Evolutionary conservation across 148 eudicot species (phyloP).

Genomic region (Cornus kousa): DNA sequence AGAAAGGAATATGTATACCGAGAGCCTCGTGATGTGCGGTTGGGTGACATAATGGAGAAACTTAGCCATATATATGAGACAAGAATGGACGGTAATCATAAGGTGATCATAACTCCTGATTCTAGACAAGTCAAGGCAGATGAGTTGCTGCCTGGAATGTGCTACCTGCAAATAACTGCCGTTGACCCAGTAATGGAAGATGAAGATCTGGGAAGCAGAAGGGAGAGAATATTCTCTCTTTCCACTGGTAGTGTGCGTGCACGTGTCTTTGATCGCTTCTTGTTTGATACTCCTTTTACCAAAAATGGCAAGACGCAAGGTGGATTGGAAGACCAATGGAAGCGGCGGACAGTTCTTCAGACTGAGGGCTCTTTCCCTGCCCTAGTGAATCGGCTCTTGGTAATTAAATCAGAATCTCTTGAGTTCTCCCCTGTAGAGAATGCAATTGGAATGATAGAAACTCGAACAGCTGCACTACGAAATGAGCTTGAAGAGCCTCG

Average conservation of each 20-base stretch:
- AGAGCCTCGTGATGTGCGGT: constrained; percentile 95
- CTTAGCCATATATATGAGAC: constrained; percentile 95
- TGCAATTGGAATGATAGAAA: constrained; percentile 99
- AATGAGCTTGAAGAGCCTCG: constrained; percentile 99
- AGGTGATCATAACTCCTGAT: constrained; percentile 90
- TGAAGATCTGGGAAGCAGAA: constrained; percentile 96
- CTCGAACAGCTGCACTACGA: constrained; percentile 90
- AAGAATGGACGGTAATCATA: constrained; percentile 79
- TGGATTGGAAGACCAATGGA: constrained; percentile 99
- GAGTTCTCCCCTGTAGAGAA: constrained; percentile 99
- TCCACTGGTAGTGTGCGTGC: constrained; percentile 97
- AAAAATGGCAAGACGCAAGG: constrained; percentile 99
- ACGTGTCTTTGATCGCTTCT: constrained; percentile 92
- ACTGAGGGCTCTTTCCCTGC: constrained; percentile 99
- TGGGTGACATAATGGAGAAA: constrained; percentile 99
- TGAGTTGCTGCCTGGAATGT: constrained; percentile 86
- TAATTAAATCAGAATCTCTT: constrained; percentile 84
- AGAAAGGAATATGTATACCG: constrained; percentile 86
- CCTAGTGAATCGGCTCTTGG: constrained; percentile 86
- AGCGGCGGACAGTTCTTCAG: constrained; percentile 88
- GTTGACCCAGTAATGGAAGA: constrained; percentile 99
- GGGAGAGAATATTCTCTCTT: constrained; percentile 94
- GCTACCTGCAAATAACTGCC: constrained; percentile 96
- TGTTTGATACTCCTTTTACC: constrained; percentile 97
- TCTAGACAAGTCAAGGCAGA: constrained; percentile 97